Evolutionary conservation across 2,329 filamentous ascomycete genomes (phyloP), one percentile per base, ranked within the genome.

Genomic region (Aspergillus niger): DNA sequence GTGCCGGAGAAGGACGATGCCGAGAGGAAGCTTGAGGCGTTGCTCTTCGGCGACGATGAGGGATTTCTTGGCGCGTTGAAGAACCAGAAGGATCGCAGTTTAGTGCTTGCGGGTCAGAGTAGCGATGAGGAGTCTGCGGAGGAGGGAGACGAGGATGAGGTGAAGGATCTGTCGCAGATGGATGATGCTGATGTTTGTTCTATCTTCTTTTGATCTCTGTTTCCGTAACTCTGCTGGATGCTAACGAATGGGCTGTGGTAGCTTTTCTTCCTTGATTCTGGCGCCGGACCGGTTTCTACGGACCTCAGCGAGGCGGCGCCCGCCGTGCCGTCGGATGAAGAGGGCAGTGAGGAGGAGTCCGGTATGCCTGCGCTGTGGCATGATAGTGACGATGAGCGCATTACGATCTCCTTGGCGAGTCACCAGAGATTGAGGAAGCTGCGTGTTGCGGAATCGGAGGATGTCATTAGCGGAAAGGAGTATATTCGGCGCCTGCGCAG

Each of bases 331-430:
- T 71, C 74, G 3, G 75, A 77, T 43, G 73, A 73, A 2, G 72
- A 74, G 4, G 76, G 77, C 38, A 72, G 73, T 4, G 67, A 71
- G 6, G 64, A 70, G 7, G 65, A 70, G 30, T 57, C 63, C n/a
- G 58, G 61, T 10, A 61, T 65, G n/a, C 72, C 70, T 10, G 77
- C 78, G 2, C 76, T 80, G 22, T 99, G 95, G 95, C 88, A 93
- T 67, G 95, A 99, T 74, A 98, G 93, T 76, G 95, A 99, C 70
- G 95, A 99, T 72, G 95, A 98, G 72, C 86, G 91, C 57, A 80
- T 97, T 63, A 86, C 87, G 6, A 84, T 99, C 52, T 98, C 94
- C 13, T 83, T 99, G 41, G 90, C 91, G 3, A 85, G 86, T 26
- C 87, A 89, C 48, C 85, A 87, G 51, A 85, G 91, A 65, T 76